phyloP scores from a whole-genome alignment of 2,329 filamentous ascomycete genomes.

The Arthrobotrys sphaeroides region DNA sequence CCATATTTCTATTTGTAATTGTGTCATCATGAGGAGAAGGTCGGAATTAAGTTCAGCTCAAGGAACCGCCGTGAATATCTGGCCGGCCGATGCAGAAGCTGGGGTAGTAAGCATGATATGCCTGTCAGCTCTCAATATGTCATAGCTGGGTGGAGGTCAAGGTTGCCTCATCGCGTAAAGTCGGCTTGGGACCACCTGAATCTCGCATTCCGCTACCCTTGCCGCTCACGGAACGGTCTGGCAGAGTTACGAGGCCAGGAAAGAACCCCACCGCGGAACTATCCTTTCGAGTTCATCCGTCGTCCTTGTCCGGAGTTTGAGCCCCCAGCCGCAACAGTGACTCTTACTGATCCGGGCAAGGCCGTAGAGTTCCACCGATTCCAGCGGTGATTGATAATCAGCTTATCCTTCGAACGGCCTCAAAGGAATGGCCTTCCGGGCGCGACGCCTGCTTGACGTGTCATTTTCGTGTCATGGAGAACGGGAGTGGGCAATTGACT shows the following conservation, averaged over 20 bases:
- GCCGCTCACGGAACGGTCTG: conserved; percentile 43
- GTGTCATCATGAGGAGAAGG: conserved; percentile 26
- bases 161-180: conserved; percentile 50
- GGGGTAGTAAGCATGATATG: conserved; percentile 29
- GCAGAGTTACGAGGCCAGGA: conserved; percentile 7
- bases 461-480: conserved; percentile 43
- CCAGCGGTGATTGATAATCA: conserved; percentile 21
- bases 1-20: conserved; percentile 50
- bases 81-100: conserved; percentile 34
- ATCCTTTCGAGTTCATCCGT: conserved; percentile 9
- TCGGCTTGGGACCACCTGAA: conserved; percentile 46
- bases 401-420: not conserved
- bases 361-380: conserved; percentile 15
- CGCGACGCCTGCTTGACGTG: conserved; percentile 16
- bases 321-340: conserved; percentile 12
- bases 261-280: conserved; percentile 25
- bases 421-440: not conserved
- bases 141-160: conserved; percentile 38
- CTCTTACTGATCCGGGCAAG: conserved; percentile 6
- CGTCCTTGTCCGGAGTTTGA: not conserved
- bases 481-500: not conserved
- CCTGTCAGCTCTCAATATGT: conserved; percentile 34
- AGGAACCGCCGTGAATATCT: conserved; percentile 15
- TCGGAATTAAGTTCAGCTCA: conserved; percentile 15
- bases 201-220: conserved; percentile 44